These are phyloP conservation scores for Lepidium africanum DNA, from an alignment of 345 rosid species.

Conservation along the genomic window DNA sequence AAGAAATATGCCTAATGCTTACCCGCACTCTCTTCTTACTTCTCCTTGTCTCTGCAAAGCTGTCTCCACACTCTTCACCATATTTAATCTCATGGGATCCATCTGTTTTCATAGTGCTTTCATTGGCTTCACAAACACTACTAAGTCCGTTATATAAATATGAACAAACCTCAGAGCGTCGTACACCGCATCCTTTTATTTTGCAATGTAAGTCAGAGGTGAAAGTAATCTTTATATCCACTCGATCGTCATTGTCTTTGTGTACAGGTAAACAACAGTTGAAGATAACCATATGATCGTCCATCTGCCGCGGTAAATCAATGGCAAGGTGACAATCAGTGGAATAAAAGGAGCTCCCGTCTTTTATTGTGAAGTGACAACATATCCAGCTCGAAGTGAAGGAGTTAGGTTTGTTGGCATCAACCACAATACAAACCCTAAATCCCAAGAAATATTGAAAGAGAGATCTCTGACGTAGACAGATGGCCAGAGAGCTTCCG, in stretches of 20 bases:
- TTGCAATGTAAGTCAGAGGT: neutral
- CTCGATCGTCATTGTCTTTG: neutral
- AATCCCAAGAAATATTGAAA: neutral
- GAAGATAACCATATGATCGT: neutral
- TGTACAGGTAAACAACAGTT: neutral
- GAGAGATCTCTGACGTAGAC: neutral
- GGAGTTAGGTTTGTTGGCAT: neutral
- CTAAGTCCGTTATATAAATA: neutral
- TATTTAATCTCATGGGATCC: neutral
- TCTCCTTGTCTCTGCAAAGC: neutral
- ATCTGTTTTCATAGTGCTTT: neutral
- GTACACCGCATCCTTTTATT: neutral
- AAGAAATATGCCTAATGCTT: neutral
- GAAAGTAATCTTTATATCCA: neutral
- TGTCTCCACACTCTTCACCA: neutral
- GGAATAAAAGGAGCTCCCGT: neutral
- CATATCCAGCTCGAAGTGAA: neutral
- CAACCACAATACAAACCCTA: neutral
- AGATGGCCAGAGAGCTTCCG: neutral
- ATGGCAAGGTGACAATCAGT: neutral
- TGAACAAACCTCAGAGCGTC: neutral
- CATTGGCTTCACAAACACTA: neutral
- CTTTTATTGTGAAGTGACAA: neutral
- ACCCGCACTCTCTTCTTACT: neutral
- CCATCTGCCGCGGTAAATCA: neutral